Base-by-base conservation (phyloP, 2,329 filamentous ascomycete species). In the Venturia carpophila region DNA sequence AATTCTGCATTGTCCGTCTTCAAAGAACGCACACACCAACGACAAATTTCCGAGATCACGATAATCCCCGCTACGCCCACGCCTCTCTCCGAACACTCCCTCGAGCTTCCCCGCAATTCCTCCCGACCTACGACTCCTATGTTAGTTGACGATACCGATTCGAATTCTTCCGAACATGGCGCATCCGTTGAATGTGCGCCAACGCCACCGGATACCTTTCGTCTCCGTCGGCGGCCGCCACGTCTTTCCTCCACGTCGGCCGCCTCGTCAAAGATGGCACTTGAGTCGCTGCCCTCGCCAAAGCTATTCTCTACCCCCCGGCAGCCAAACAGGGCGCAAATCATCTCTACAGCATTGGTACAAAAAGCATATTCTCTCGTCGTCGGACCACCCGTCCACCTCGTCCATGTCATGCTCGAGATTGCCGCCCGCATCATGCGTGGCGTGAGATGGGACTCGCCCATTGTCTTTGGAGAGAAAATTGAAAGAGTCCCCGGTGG, bases 291-390 rank as follows among this genome's bases (percentile, higher is more conserved):
- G 2, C 82, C 87, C 1, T 79, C 87, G 0, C 86, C 87, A 7
- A 88, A 87, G 66, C 76, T 92, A 11, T 85, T 88, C 70, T 80
- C 82, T 5, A 82, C 85, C 5, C 73, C 71, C 7, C 21, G 24
- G 10, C 41, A 52, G n/a, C 66, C 56, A 11, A 64, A 60, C 60
- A 45, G 34, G 19, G 34, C 27, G 17, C 65, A 39, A 11, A 34
- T 47, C 15, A 60, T 77, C 49, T 70, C 75, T 49, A 79, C 84
- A 62, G 83, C 86, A 3, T 83, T 96, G 39, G 82, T 96, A 34
- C 84, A 87, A 65, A 92, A 90, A 75, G 92, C 91, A 0, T 87
- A 84, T 68, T 86, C 90, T 63, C 82, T 94, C 39, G 82, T 96
- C 4, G 78, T 96, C 17, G 86, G 89, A 0, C 91, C 91, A n/a